A percentile compares a stretch with the other conserved stretches of the same genome.
These are phyloP conservation scores for Neurospora sp. DNA, from an alignment of 495 filamentous ascomycete species.

Conservation along the genomic window DNA sequence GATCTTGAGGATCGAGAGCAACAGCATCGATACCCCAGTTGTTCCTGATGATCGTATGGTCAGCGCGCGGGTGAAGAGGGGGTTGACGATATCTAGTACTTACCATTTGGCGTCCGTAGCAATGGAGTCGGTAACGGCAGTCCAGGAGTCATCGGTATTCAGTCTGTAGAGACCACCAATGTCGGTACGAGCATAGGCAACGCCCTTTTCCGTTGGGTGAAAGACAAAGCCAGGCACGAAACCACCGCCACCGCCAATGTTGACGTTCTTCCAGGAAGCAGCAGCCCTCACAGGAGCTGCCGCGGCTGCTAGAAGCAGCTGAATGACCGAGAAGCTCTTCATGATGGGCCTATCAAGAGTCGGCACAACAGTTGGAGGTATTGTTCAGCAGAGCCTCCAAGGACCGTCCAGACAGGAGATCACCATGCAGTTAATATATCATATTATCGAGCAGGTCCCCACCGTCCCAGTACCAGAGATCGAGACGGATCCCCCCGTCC, in stretches of 20 bases:
- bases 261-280: constrained; percentile 39
- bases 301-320: constrained; percentile 24
- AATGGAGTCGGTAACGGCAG: constrained; percentile 42
- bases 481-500: background rate
- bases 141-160: constrained; percentile 46
- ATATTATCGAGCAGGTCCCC: background rate
- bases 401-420: background rate
- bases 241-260: constrained; percentile 47
- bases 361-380: background rate
- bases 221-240: constrained; percentile 51
- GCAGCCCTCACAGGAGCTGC: constrained; percentile 19
- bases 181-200: constrained; percentile 53
- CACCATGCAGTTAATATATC: constrained; percentile 12
- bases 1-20: constrained; percentile 45
- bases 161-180: constrained; percentile 53
- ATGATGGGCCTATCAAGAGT: constrained; percentile 9
- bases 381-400: constrained; percentile 5
- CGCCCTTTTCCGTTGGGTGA: constrained; percentile 43
- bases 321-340: constrained; percentile 22
- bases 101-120: constrained; percentile 39
- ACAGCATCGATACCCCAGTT: constrained; percentile 50
- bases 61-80: constrained; percentile 11
- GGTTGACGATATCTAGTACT: background rate
- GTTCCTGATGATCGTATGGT: constrained; percentile 16
- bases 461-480: background rate